Evolutionary conservation across 2,329 filamentous ascomycete genomes (phyloP), one percentile per base, ranked within the genome.

Genomic region (Botrytis deweyae): DNA sequence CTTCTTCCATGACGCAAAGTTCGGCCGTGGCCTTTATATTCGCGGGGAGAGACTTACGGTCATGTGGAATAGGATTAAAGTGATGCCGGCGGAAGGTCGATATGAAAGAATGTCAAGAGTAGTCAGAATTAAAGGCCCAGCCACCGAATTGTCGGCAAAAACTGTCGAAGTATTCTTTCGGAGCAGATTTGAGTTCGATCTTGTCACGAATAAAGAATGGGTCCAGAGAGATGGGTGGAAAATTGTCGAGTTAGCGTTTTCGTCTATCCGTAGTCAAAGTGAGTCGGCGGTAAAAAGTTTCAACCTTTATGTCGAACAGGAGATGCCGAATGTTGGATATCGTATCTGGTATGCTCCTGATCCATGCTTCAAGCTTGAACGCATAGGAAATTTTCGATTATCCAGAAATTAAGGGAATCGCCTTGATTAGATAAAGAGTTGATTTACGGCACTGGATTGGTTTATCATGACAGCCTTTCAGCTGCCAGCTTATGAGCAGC

Each of bases 241-340:
- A 18, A 38, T 73, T n/a, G 36, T 75, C 25, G 73, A 72, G 38
- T 46, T 76, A 4, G 70, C 38, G 16, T 76, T 76, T 49, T 65
- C 64, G 20, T 74, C 73, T 9, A 74, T 76, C 62, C 65, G 73
- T 18, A 75, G 73, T 67, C 74, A 76, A 42, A 73, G 73, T 29
- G 62, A 72, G 46, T 52, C 58, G 14, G 74, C 72, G 22, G 42
- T 64, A 14, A 70, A 58, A 22, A 59, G 55, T 22, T 69, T 74
- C 68, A 67, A 18, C 10, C 55, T 59, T 38, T 42, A 61, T 42
- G 59, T 46, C 49, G 38, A 49, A 18, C 44, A 72, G 46, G 55
- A 38, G 14, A 70, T 55, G 18, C 44, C 52, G 8, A 29, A 40
- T 36, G 33, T 52, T 22, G 70, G 55, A 18, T 72, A 67, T 40